Evolutionary conservation across 1,139 yeast species (phyloP).

Genomic region (Taphrina sp.): DNA sequence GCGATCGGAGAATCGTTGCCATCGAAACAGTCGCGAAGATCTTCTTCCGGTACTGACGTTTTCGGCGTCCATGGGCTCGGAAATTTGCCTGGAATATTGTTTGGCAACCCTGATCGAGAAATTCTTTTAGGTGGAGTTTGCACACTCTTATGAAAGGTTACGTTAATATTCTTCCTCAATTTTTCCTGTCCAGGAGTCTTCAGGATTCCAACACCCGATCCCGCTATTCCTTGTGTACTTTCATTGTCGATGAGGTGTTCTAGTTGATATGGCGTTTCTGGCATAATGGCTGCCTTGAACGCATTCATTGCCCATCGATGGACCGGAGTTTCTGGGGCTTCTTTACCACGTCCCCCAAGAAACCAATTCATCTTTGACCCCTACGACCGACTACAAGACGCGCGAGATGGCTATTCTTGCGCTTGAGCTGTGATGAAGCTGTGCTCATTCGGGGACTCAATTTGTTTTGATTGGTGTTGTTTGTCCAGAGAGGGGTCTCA

Average conservation of each 20-base stretch:
- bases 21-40: neutral
- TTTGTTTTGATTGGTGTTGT: too few relatives aligned
- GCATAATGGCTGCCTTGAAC: conserved; percentile 12
- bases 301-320: conserved; percentile 28
- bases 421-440: too few relatives aligned
- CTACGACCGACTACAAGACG: neutral
- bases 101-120: conserved; percentile 11
- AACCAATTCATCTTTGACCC: conserved; percentile 21
- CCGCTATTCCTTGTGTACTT: neutral
- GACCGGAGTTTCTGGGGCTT: conserved; percentile 23
- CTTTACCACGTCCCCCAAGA: conserved; percentile 9
- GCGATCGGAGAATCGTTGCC: conserved; percentile 2
- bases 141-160: conserved; percentile 18
- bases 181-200: conserved; percentile 10
- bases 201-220: conserved; percentile 7
- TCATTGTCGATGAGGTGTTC: too few relatives aligned
- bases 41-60: neutral
- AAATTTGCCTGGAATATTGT: conserved; percentile 22
- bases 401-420: neutral
- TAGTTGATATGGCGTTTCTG: conserved; percentile 15
- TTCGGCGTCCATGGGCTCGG: conserved; percentile 29
- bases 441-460: too few relatives aligned
- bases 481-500: too few relatives aligned
- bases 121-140: conserved; percentile 3
- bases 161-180: conserved; percentile 9